These are phyloP conservation scores for Galeopsis tetrahit DNA, from an alignment of 257 asterid genomes.

Conservation along the genomic window DNA sequence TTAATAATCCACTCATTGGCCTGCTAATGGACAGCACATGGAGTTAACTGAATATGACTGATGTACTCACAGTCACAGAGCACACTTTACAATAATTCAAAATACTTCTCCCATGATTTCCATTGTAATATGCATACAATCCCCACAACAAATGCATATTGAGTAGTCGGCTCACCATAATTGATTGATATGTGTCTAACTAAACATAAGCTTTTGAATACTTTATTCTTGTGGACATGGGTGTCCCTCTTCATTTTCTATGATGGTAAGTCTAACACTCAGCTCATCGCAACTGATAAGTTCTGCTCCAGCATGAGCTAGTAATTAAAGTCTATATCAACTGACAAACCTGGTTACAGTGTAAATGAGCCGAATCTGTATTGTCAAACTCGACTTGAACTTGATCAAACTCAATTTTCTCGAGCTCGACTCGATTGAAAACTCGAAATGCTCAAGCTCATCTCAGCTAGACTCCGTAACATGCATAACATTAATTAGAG, in stretches of 20 bases:
- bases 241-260: not conserved
- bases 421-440: no score
- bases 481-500: no score
- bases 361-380: no score
- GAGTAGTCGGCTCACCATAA: slow-evolving; percentile 10
- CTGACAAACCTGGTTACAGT: not conserved
- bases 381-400: no score
- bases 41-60: not conserved
- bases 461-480: no score
- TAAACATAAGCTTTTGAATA: not conserved
- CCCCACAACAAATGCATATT: not conserved
- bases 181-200: slow-evolving; percentile 1
- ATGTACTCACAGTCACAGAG: not conserved
- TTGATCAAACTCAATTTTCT: no score
- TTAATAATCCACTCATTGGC: slow-evolving; percentile 22
- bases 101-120: not conserved
- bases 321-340: not conserved
- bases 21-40: slow-evolving; percentile 15
- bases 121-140: not conserved
- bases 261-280: slow-evolving; percentile 1
- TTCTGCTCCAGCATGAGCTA: not conserved
- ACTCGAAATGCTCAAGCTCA: no score
- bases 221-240: not conserved
- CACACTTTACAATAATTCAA: not conserved
- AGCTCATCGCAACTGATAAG: not conserved